Base-by-base conservation (phyloP, 164 flowering plant genomes). In the Cinnamomum chago region DNA sequence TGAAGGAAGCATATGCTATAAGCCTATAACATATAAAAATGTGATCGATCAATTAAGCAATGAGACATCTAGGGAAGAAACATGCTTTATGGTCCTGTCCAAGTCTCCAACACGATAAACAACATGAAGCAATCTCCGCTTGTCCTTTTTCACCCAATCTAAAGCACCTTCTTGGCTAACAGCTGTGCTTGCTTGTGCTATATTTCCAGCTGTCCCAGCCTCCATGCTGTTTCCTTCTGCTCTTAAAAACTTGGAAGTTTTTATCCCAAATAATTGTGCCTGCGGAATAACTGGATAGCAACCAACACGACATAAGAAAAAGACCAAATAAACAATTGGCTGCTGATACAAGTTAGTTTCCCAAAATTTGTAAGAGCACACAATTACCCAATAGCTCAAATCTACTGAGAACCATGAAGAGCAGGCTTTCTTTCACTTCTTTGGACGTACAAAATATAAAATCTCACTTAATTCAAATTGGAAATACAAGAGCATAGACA, bases 81-180 rank as follows among this genome's bases (percentile, higher is more conserved):
- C 77, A 28, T 88, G 88, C 99, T 96, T 94, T 73, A 96, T 91
- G 68, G 98, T 96, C 83, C 88, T 87, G 70, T 96, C 99, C 87
- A 96, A 78, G 83, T 96, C 98, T 40, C 99, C 98, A 72, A 96
- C 99, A 64, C 98, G 99, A 76, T 93, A 96, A 79, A 96, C 99
- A 81, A 92, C 97, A 83, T 96, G 99, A 18, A 92, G 97, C 89
- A 94, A 82, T 79, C 98, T 88, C 62, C 98, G 78, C 12, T 88
- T 94, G 82, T 96, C 99, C 68, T 87, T 81, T 70, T 96, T 96
- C 9, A 87, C 97, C 97, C 97, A 94, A 51, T 96, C 92, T 33
- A 90, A 73, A n/a, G 73, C 80, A 87, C 75, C 82, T 78, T 93
- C 97, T 74, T 89, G 86, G 52, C 86, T 73, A 23, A 85, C 70